Evolutionary conservation across 148 eudicot genomes (phyloP), one percentile per base, ranked within the genome.

Genomic region (Cornus kousa): DNA sequence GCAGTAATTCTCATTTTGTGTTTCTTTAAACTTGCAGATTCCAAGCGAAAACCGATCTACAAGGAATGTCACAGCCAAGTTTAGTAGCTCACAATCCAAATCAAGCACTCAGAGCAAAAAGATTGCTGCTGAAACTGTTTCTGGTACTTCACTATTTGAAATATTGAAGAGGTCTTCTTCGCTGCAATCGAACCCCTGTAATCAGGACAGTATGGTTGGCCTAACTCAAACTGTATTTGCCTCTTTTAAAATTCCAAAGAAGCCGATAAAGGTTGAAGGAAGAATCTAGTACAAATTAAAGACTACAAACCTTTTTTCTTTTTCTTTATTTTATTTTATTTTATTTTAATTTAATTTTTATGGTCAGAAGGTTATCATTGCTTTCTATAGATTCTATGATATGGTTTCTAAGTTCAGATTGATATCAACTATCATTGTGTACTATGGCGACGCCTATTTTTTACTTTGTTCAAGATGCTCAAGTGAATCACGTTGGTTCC

Each of bases 221-320:
- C 87, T 91, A n/a, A 80, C 85, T 39, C 86, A 91, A 80, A 85
- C 89, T 66, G 87, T 87, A 17, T 88, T 89, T 83, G 92, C 93
- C 70, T 86, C 95, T 69, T 93, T 93, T 62, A 91, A 83, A 80
- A 80, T 89, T 59, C 92, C 91, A 17, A 91, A 89, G 82, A 91
- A 88, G 81, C 86, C 87, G 12, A 67, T 85, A 24, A 93, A 86
- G 88, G 50, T 90, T 59, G 88, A 93, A 65, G 83, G 89, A 78
- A 84, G 92, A 80, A 74, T 67, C 67, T 76, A 79, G 62, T 59
- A 73, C 14, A 23, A 57, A 14, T 33, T 37, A 23, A 39, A 70
- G 40, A 48, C 67, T 5, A 3, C 3, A 0, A 37, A 28, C 28
- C 28, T 28, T 28, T 28, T 28, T 28, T 28, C 1, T 28, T 28